Evolutionary conservation across 2,329 filamentous ascomycete species (phyloP).

Genomic region (Fusarium abutilonis): DNA sequence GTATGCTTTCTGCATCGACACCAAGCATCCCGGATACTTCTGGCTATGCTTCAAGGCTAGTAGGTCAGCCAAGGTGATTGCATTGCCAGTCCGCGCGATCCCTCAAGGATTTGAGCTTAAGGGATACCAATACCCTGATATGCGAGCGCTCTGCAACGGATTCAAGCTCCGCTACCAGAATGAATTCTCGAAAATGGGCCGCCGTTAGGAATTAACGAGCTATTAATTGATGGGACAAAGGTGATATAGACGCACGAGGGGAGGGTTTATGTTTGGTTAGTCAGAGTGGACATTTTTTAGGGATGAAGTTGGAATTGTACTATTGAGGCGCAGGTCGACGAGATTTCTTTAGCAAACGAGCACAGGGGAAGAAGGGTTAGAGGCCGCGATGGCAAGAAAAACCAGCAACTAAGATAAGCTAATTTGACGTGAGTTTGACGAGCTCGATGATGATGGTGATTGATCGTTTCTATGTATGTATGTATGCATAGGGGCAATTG

Average conservation of each 20-base stretch:
- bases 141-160: conserved; percentile 94
- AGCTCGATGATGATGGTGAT: background rate
- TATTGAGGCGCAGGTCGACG: conserved; percentile 30
- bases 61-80: conserved; percentile 74
- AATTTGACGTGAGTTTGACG: conserved; percentile 31
- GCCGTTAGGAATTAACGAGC: conserved; percentile 38
- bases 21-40: conserved; percentile 93
- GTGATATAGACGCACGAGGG: background rate
- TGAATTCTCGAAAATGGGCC: conserved; percentile 70
- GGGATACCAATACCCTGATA: conserved; percentile 90
- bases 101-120: conserved; percentile 93
- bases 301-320: conserved; percentile 30
- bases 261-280: conserved; percentile 28
- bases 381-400: conserved; percentile 11
- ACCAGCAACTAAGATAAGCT: conserved; percentile 25
- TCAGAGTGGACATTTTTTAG: conserved; percentile 16
- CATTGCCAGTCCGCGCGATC: conserved; percentile 88
- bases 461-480: background rate
- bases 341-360: conserved; percentile 24
- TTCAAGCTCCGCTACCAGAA: conserved; percentile 85
- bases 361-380: conserved; percentile 11
- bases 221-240: background rate
- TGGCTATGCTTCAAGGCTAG: conserved; percentile 96
- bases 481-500: background rate
- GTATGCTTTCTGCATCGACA: conserved; percentile 95